Evolutionary conservation across 192 early-diverging fungal species (phyloP).

Genomic region (Umbelopsis isabellina): DNA sequence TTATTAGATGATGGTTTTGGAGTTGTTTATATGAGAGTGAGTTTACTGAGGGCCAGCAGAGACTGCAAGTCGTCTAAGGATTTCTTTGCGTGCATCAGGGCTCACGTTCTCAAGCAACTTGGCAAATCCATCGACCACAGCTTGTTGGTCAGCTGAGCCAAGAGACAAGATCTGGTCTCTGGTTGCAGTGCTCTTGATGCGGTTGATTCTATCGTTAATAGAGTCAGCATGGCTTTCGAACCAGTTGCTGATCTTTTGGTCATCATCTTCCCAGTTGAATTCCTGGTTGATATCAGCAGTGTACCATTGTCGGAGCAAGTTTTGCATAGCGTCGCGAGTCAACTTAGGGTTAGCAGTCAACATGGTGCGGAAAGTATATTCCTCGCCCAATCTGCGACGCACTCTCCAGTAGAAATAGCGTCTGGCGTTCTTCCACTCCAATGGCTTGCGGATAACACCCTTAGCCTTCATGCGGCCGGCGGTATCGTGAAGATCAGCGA

Average conservation of each 20-base stretch:
- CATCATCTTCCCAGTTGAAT: conserved; percentile 58
- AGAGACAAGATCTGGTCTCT: conserved; percentile 32
- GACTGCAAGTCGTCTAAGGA: conserved; percentile 23
- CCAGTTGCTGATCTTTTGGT: conserved; percentile 62
- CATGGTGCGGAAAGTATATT: conserved; percentile 69
- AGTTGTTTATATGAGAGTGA: neutral
- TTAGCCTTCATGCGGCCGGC: conserved; percentile 96
- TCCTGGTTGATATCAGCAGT: conserved; percentile 51
- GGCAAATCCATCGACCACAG: conserved; percentile 43
- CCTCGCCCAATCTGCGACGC: conserved; percentile 79
- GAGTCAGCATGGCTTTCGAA: conserved; percentile 51
- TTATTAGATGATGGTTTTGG: neutral
- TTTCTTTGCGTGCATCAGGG: conserved; percentile 28
- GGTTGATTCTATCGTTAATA: conserved; percentile 42
- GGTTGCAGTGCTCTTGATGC: conserved; percentile 35
- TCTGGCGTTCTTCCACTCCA: conserved; percentile 82
- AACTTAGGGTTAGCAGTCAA: conserved; percentile 47
- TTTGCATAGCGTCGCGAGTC: conserved; percentile 54
- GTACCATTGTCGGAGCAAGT: conserved; percentile 69
- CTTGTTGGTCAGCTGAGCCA: conserved; percentile 32
- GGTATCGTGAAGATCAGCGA: conserved; percentile 97
- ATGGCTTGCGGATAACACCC: conserved; percentile 77
- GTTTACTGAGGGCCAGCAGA: conserved; percentile 21
- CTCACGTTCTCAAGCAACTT: conserved; percentile 36
- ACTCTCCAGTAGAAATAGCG: conserved; percentile 94